Conservation (phyloP, 345 rosid genomes). For the Salix purpurea region DNA sequence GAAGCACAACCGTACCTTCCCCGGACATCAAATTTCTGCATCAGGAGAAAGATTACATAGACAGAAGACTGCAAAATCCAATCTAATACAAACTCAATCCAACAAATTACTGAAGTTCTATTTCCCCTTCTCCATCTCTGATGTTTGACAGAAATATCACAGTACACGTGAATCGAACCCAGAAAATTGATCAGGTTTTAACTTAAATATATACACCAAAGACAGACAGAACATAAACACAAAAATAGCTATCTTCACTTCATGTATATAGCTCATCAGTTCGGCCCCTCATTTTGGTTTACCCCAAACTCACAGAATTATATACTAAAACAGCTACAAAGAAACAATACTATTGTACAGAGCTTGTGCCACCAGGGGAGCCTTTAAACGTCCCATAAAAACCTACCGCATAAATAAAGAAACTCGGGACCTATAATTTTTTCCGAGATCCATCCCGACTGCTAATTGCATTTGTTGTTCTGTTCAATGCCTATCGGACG, state of each 20-base stretch:
- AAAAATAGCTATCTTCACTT: slow-evolving; percentile 22
- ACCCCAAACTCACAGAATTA: slow-evolving; percentile 12
- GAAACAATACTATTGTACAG: slow-evolving; percentile 30
- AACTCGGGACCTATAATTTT: slow-evolving; percentile 4
- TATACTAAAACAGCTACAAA: slow-evolving; percentile 20
- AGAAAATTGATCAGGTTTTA: slow-evolving; percentile 14
- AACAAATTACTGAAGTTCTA: background rate
- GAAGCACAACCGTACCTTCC: background rate
- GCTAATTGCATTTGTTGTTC: background rate
- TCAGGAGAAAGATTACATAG: background rate
- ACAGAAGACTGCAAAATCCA: background rate
- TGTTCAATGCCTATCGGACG: slow-evolving; percentile 2
- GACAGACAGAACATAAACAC: slow-evolving; percentile 9
- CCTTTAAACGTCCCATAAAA: slow-evolving; percentile 43
- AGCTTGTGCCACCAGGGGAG: slow-evolving; percentile 29
- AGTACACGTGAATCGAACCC: slow-evolving; percentile 1
- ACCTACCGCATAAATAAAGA: slow-evolving; percentile 9
- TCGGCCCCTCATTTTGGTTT: slow-evolving; percentile 17
- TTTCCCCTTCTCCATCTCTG: background rate
- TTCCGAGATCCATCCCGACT: slow-evolving; percentile 16
- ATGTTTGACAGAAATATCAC: background rate
- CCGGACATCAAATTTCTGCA: background rate
- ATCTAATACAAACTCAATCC: background rate
- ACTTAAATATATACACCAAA: slow-evolving; percentile 27
- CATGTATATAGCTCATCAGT: slow-evolving; percentile 3